Percentiles rank a stretch among this genome's conserved stretches.
phyloP scores from a whole-genome alignment of 345 rosid species.

The Syzygium grande region DNA sequence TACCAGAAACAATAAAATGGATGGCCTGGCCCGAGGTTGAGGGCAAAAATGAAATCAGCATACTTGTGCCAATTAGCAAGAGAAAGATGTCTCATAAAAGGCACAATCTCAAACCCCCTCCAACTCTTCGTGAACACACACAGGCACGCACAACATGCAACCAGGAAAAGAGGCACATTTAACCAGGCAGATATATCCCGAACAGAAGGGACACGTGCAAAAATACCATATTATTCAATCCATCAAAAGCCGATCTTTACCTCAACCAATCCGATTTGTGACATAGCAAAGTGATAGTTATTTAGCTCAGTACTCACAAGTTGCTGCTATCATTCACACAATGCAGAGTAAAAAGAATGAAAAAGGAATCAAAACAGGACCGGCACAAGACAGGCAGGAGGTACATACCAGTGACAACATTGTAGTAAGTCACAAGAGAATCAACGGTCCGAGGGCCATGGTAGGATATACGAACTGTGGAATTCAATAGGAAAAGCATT shows the following conservation, averaged over 20 bases:
- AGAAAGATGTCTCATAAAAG: neutral
- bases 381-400: neutral
- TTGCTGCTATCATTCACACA: neutral
- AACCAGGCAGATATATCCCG: neutral
- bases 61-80: neutral
- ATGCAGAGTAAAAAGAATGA: neutral
- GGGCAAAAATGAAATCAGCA: neutral
- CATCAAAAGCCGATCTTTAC: neutral
- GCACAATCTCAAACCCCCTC: neutral
- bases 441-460: slow-evolving; percentile 61
- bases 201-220: neutral
- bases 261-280: neutral
- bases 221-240: neutral
- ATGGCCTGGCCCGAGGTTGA: neutral
- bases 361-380: neutral
- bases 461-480: slow-evolving; percentile 59
- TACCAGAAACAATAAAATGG: neutral
- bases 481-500: slow-evolving; percentile 70
- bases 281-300: neutral
- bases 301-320: neutral
- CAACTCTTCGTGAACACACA: neutral
- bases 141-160: neutral
- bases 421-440: slow-evolving; percentile 68
- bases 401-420: slow-evolving; percentile 57
- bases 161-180: neutral